phyloP scores from a whole-genome alignment of 345 rosid species.

The Populus nigra region DNA sequence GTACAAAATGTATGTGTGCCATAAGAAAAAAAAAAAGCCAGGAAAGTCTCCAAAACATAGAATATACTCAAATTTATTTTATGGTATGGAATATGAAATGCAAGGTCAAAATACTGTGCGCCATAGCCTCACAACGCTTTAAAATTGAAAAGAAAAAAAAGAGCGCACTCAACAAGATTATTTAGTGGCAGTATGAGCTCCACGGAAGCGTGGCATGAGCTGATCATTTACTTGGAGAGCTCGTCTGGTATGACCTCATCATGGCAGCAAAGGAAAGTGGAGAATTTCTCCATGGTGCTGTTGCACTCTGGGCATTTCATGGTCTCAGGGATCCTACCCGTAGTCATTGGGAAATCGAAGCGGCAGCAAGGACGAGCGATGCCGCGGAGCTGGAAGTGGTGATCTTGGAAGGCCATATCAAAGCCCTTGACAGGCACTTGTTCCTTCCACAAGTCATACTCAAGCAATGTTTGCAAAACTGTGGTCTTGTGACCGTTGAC shows the following conservation, averaged over 20 bases:
- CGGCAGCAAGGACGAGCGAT: conserved; percentile 59
- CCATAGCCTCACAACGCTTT: background rate
- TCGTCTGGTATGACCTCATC: conserved; percentile 32
- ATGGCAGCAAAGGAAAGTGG: conserved; percentile 75
- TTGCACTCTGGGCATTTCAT: conserved; percentile 79
- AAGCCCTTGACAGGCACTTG: conserved; percentile 53
- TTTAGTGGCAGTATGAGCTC: background rate
- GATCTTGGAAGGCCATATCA: conserved; percentile 52
- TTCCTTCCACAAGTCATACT: conserved; percentile 66
- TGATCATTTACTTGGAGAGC: background rate
- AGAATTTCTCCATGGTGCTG: conserved; percentile 66
- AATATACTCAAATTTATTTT: background rate
- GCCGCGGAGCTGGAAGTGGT: conserved; percentile 42
- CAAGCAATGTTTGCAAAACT: conserved; percentile 44
- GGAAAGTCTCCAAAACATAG: no score
- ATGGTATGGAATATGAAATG: background rate
- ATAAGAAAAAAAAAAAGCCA: no score
- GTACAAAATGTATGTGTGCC: no score
- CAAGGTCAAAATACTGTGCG: background rate
- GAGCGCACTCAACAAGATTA: background rate
- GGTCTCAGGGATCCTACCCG: conserved; percentile 60
- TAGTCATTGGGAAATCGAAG: conserved; percentile 58
- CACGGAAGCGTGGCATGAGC: background rate
- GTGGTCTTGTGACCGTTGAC: conserved; percentile 60
- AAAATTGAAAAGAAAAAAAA: background rate